Evolutionary conservation across 306 rosid genomes (phyloP).

Genomic region (Psophocarpus tetragonolobus): DNA sequence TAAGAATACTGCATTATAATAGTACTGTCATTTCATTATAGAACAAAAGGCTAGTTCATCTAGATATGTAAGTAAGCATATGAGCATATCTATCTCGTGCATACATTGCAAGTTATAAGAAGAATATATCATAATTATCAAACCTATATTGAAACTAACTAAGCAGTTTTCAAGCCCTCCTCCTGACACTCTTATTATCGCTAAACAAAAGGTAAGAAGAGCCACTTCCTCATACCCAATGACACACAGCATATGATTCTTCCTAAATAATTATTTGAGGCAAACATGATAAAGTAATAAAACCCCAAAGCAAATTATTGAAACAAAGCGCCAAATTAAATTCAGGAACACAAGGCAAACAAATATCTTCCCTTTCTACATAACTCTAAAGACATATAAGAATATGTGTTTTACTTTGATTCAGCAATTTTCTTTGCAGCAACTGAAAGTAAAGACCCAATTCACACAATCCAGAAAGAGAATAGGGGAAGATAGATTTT

Average conservation of each 20-base stretch:
- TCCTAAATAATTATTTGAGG: not conserved
- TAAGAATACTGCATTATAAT: not conserved
- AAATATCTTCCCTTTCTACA: not conserved
- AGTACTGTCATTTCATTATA: not conserved
- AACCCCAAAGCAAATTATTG: not conserved
- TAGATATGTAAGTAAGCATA: not conserved
- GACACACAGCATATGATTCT: not conserved
- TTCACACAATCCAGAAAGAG: not conserved
- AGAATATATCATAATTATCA: not conserved
- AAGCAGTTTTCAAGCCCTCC: not conserved
- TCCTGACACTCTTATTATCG: not conserved
- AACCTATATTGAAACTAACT: slow-evolving; percentile 5
- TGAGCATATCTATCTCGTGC: not conserved
- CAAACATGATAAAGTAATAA: not conserved
- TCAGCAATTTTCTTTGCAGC: not conserved
- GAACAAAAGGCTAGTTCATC: slow-evolving; percentile 15
- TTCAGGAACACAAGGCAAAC: not conserved
- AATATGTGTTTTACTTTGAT: not conserved
- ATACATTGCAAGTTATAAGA: not conserved
- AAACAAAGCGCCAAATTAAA: slow-evolving; percentile 16
- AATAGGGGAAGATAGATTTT: not conserved
- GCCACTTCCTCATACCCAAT: slow-evolving; percentile 15
- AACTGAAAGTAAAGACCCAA: not conserved
- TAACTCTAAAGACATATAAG: not conserved
- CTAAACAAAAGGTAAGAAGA: not conserved